phyloP scores from a whole-genome alignment of 176 grass and related monocot species.

The Areca catechu region DNA sequence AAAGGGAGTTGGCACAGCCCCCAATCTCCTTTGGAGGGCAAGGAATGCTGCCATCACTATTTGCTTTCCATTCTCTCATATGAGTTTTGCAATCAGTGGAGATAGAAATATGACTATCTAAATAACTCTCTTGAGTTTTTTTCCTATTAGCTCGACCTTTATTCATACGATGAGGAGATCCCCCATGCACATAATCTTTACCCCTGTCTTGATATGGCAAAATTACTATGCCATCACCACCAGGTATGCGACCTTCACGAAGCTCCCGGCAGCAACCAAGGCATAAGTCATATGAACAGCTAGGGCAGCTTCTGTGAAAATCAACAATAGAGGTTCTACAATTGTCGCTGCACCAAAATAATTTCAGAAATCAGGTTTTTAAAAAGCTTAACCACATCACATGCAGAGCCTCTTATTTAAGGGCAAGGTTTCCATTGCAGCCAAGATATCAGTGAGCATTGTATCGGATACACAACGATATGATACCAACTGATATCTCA shows the following conservation, averaged over 20 bases:
- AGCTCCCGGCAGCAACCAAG: conserved; percentile 63
- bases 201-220: conserved; percentile 20
- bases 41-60: conserved; percentile 62
- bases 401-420: conserved; percentile 9
- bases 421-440: no score
- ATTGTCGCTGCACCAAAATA: conserved; percentile 32
- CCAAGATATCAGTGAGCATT: no score
- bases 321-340: conserved; percentile 83
- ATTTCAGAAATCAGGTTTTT: conserved; percentile 2
- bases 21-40: conserved; percentile 61
- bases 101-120: conserved; percentile 2
- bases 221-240: conserved; percentile 30
- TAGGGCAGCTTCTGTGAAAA: conserved; percentile 66
- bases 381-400: conserved; percentile 4
- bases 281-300: conserved; percentile 67
- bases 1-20: conserved; percentile 37
- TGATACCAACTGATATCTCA: no score
- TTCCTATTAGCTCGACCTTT: not conserved
- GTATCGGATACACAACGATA: no score
- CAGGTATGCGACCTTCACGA: conserved; percentile 43
- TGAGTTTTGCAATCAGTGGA: not conserved
- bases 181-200: conserved; percentile 33
- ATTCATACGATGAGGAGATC: not conserved
- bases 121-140: not conserved
- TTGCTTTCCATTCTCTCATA: conserved; percentile 37